phyloP scores from a whole-genome alignment of 1,139 yeast species.

The Suhomyces chickasaworum region DNA sequence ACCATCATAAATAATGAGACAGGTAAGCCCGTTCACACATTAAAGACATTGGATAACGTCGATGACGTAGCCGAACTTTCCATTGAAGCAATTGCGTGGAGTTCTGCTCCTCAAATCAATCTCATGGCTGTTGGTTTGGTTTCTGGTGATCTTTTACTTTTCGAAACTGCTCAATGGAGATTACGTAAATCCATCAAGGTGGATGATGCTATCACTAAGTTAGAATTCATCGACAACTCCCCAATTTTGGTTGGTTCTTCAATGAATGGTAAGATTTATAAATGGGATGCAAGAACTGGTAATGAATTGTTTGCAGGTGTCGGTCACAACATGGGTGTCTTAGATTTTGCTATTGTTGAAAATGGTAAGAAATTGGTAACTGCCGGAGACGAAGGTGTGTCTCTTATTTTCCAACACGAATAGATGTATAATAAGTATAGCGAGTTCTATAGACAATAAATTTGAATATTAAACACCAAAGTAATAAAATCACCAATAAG shows the following conservation, averaged over 20 bases:
- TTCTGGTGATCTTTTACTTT: conserved; percentile 78
- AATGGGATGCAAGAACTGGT: conserved; percentile 90
- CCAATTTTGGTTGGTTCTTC: conserved; percentile 70
- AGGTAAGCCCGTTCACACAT: conserved; percentile 70
- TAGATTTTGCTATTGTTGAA: conserved; percentile 72
- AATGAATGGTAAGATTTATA: conserved; percentile 82
- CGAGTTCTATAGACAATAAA: not conserved
- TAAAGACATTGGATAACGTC: conserved; percentile 61
- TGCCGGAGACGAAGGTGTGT: conserved; percentile 98
- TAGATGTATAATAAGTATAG: conserved; percentile 9
- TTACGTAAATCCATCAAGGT: conserved; percentile 69
- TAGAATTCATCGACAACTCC: conserved; percentile 59
- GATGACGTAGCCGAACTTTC: conserved; percentile 75
- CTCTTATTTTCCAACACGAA: conserved; percentile 59
- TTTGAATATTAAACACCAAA: not conserved
- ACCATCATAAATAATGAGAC: conserved; percentile 71
- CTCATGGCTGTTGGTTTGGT: conserved; percentile 84
- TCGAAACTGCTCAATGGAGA: conserved; percentile 86
- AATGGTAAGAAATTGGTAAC: conserved; percentile 72
- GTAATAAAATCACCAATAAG: not conserved
- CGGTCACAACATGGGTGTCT: conserved; percentile 93
- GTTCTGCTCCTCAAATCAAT: conserved; percentile 56
- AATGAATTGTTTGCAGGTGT: conserved; percentile 71
- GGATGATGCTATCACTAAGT: conserved; percentile 82
- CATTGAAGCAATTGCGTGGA: conserved; percentile 87